phyloP scores from a whole-genome alignment of 495 filamentous ascomycete genomes.

The Jackrogersella minutella region DNA sequence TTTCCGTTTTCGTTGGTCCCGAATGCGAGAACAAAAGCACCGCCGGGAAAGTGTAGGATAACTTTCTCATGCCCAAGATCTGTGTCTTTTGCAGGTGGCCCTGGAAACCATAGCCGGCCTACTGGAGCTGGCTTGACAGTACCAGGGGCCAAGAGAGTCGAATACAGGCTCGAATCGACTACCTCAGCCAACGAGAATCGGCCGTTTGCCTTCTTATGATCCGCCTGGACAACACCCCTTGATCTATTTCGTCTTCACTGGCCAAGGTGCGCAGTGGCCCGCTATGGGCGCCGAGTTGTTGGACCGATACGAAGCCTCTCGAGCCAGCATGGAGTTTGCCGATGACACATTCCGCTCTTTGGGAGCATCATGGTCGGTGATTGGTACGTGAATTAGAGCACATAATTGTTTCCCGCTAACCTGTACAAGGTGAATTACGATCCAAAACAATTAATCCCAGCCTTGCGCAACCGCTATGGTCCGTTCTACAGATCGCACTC shows the following conservation, averaged over 20 bases:
- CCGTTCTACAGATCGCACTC: conserved; percentile 56
- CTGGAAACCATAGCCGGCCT: conserved; percentile 8
- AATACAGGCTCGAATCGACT: background rate
- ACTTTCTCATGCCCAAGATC: conserved; percentile 19
- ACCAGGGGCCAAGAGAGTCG: background rate
- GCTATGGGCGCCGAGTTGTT: conserved; percentile 59
- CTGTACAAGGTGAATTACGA: conserved; percentile 9
- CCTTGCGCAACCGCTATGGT: conserved; percentile 53
- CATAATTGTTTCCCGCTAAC: conserved; percentile 33
- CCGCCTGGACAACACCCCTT: background rate
- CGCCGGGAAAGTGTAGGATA: conserved; percentile 25
- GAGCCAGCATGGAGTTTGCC: conserved; percentile 13
- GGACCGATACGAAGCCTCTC: conserved; percentile 17
- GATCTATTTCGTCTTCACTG: conserved; percentile 48
- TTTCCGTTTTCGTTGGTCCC: background rate
- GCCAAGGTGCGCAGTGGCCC: conserved; percentile 55
- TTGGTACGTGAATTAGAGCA: conserved; percentile 15
- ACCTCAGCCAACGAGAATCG: background rate
- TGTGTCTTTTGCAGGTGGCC: background rate
- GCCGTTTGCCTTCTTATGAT: background rate
- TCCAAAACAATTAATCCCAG: conserved; percentile 43
- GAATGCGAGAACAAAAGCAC: conserved; percentile 31
- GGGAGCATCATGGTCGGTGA: conserved; percentile 38
- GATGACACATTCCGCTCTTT: conserved; percentile 24
- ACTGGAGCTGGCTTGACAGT: conserved; percentile 1